Percentiles rank a stretch among this genome's conserved stretches.
These are phyloP conservation scores for Discostella stelligeroides DNA, from an alignment of 108 stramenopile species.

Conservation along the genomic window DNA sequence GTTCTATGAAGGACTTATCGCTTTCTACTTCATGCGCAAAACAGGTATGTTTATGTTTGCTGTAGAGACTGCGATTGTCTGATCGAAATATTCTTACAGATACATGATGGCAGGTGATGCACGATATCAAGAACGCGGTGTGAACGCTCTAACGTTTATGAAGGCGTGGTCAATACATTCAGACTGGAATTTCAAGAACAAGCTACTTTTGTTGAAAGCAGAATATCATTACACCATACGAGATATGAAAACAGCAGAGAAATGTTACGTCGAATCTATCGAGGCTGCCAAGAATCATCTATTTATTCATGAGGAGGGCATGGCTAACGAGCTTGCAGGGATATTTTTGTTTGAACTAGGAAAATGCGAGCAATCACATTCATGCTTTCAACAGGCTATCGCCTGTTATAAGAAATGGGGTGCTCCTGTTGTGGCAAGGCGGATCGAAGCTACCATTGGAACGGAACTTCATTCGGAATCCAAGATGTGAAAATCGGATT, in stretches of 20 bases:
- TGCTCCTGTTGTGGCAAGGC: conserved; percentile 19
- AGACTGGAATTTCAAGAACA: conserved; percentile 28
- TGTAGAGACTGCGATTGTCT: too few species aligned
- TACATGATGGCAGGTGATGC: too few species aligned
- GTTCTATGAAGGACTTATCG: conserved; percentile 5
- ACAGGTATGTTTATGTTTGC: too few species aligned
- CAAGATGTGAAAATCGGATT: too few species aligned
- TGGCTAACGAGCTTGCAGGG: conserved; percentile 13
- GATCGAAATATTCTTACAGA: too few species aligned
- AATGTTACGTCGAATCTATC: conserved; percentile 16
- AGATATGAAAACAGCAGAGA: conserved; percentile 7
- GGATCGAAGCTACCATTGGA: conserved; percentile 8
- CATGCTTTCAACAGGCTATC: conserved; percentile 11
- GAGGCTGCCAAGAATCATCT: conserved; percentile 18
- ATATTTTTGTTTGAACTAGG: conserved; percentile 16
- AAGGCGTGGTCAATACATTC: conserved; percentile 2
- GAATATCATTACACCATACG: not conserved
- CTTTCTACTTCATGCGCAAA: conserved; percentile 12
- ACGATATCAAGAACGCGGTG: not conserved
- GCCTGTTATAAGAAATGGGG: conserved; percentile 20
- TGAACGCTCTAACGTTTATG: not conserved
- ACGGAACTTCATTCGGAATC: conserved; percentile 1
- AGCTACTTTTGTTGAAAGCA: conserved; percentile 16
- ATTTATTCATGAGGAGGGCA: conserved; percentile 21
- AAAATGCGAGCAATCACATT: not conserved